A percentile compares a stretch with the other conserved stretches of the same genome.
phyloP scores from a whole-genome alignment of 805 yeast genomes.

The Spathaspora gorwiae region DNA sequence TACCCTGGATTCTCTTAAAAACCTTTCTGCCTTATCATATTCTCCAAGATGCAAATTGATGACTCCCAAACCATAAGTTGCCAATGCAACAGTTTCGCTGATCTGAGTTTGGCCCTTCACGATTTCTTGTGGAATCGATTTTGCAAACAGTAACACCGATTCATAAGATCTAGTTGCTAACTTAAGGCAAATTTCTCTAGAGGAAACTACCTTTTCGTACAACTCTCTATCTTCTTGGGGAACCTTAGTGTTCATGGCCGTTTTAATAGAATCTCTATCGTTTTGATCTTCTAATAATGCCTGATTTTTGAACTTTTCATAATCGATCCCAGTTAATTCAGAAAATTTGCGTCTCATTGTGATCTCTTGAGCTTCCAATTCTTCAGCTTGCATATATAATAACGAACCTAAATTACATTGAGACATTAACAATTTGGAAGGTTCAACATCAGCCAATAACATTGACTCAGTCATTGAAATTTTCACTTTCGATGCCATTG shows the following conservation, averaged over 20 bases:
- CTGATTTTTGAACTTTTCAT: constrained; percentile 11
- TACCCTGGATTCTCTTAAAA: constrained; percentile 63
- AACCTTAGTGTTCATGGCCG: constrained; percentile 1
- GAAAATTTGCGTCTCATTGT: constrained; percentile 20
- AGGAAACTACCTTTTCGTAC: constrained; percentile 14
- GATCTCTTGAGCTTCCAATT: constrained; percentile 48
- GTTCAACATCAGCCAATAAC: constrained; percentile 65
- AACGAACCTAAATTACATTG: constrained; percentile 70
- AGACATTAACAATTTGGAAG: constrained; percentile 58
- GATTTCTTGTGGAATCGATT: constrained; percentile 23
- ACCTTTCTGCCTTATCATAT: constrained; percentile 52
- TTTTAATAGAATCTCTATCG: neutral
- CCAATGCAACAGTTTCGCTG: constrained; percentile 68
- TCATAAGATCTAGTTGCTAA: constrained; percentile 32
- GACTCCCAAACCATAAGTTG: constrained; percentile 85
- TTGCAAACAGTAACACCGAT: constrained; percentile 31
- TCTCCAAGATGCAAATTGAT: constrained; percentile 58
- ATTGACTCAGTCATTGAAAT: constrained; percentile 64
- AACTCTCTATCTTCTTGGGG: constrained; percentile 18
- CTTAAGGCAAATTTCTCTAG: constrained; percentile 22
- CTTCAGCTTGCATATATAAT: constrained; percentile 63
- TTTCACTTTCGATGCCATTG: constrained; percentile 56
- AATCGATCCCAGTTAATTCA: constrained; percentile 21
- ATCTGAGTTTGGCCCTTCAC: constrained; percentile 23
- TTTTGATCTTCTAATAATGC: constrained; percentile 5